Base-by-base conservation (phyloP, 208 protist genomes). In the Leishmania tropica region DNA sequence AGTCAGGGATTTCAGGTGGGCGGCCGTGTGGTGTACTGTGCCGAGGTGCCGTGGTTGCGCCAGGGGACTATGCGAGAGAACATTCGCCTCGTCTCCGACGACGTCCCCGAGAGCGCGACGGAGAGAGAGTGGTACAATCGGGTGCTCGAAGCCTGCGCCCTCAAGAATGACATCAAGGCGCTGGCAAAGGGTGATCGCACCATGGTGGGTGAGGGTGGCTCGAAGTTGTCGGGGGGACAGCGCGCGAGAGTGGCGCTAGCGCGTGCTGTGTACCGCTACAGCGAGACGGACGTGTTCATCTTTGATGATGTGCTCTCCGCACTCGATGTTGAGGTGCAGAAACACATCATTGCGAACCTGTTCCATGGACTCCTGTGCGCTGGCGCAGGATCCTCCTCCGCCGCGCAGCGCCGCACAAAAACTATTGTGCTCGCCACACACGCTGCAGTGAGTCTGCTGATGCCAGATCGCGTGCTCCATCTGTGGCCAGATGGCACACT, bases 21-120 rank as follows among this genome's bases (percentile, higher is more conserved):
- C n/a, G 93, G 94, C 19, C 84, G 84, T 64, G 81, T 96, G 47
- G 92, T 84, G 31, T 98, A 97, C 86, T 96, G 92, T 68, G 75
- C 94, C 3, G 96, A 98, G 87, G 87, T 92, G 70, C 92, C 98
- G 47, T 99, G 95, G 95, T 89, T 99, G 73, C 85, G 95, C 42
- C 93, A 94, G 78, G 93, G 88, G 40, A 98, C 97, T 40, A 77
- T 99, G 15, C 91, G 95, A n/a, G 96, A 98, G 54, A 99, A 99
- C 86, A 98, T 99, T 77, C 72, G 94, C 56, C 83, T 92, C 70
- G 40, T 85, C 45, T 74, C 83, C 37, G 91, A 92, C 83, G 81
- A 85, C 58, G 81, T 76, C 13, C 87, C 85, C 2, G 83, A 87
- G 75, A 90, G 80, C 40, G 81, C 83, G 35, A 83, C 70, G 64